A percentile compares a stretch with the other conserved stretches of the same genome.
Evolutionary conservation across 768 basidiomycete genomes (phyloP).

Genomic region (Kwoniella bestiolae): DNA sequence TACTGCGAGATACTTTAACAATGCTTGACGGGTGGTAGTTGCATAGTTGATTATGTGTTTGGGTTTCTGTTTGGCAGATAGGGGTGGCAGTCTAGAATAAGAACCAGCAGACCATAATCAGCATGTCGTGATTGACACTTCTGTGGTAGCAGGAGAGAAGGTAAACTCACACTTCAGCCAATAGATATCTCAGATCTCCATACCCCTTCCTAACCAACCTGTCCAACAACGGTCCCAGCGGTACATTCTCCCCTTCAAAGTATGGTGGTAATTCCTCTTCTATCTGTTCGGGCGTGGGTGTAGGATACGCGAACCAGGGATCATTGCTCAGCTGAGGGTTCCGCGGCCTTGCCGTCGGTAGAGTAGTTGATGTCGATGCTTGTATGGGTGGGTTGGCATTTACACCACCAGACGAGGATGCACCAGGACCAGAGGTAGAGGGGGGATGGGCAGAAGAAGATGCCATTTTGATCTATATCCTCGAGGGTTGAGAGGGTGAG

Average conservation of each 20-base stretch:
- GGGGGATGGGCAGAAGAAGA: conserved; percentile 10
- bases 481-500: neutral
- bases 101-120: neutral
- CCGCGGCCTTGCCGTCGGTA: neutral
- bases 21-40: conserved; percentile 43
- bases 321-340: conserved; percentile 47
- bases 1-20: conserved; percentile 49
- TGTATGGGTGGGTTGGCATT: neutral
- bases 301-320: conserved; percentile 46
- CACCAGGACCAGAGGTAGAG: neutral
- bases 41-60: conserved; percentile 48
- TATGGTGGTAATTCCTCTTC: conserved; percentile 49
- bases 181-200: conserved; percentile 41
- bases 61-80: conserved; percentile 35
- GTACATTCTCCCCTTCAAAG: conserved; percentile 43
- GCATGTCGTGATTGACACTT: neutral
- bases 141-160: too few relatives aligned
- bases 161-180: conserved; percentile 41
- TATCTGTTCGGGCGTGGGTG: conserved; percentile 38
- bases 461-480: conserved; percentile 4
- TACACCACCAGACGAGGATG: neutral
- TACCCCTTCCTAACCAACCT: conserved; percentile 39
- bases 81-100: conserved; percentile 34
- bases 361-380: neutral
- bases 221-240: conserved; percentile 38